These are phyloP conservation scores for Nicotiana noctiflora DNA, from an alignment of 257 asterid species.

Conservation along the genomic window DNA sequence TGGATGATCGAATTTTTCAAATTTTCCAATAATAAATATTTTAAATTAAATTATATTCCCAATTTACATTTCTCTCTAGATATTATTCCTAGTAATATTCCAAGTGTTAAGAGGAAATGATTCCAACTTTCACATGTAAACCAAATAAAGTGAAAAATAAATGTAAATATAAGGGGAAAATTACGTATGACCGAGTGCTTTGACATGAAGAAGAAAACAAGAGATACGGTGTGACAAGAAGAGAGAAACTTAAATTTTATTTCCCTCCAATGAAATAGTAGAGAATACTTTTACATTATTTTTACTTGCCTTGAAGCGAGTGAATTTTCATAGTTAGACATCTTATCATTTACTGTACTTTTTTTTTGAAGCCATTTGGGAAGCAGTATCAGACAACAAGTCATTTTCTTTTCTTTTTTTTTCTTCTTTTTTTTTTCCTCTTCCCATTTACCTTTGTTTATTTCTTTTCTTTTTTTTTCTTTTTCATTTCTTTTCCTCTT, in stretches of 20 bases:
- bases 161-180: not conserved
- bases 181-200: slow-evolving; percentile 22
- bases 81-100: not conserved
- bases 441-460: not conserved
- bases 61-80: not conserved
- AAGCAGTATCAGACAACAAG: slow-evolving; percentile 11
- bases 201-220: slow-evolving; percentile 47
- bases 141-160: not conserved
- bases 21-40: not conserved
- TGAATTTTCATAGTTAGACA: not conserved
- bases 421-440: not conserved
- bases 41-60: not conserved
- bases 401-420: no score
- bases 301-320: slow-evolving; percentile 15
- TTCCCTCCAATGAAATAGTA: not conserved
- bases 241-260: not conserved
- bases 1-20: not conserved
- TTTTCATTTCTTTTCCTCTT: slow-evolving; percentile 14
- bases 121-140: not conserved
- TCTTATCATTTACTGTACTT: not conserved
- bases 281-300: not conserved
- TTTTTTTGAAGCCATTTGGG: no score
- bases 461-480: not conserved
- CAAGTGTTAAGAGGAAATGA: not conserved
- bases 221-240: not conserved